Conservation (phyloP, 2,329 filamentous ascomycete genomes). For the Xylariaceae sp. region DNA sequence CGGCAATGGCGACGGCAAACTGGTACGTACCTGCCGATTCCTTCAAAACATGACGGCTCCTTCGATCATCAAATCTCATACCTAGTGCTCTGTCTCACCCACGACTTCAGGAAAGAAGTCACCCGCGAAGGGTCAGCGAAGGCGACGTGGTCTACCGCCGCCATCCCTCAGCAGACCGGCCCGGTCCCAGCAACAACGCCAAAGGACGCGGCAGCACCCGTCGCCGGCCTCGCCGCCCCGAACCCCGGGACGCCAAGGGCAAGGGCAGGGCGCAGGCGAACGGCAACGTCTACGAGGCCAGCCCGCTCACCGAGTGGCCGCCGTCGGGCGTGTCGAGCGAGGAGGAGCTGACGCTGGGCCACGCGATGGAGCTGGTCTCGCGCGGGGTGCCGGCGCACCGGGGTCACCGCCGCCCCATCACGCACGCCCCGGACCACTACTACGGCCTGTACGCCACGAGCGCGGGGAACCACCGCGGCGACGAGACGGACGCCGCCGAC, state of each 20-base stretch:
- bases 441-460: slow-evolving; percentile 52
- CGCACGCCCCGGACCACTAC: slow-evolving; percentile 51
- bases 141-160: slow-evolving; percentile 28
- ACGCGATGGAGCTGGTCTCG: slow-evolving; percentile 55
- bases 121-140: slow-evolving; percentile 29
- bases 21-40: slow-evolving; percentile 27
- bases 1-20: slow-evolving; percentile 27
- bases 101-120: slow-evolving; percentile 24
- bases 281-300: slow-evolving; percentile 24
- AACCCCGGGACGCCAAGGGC: slow-evolving; percentile 33
- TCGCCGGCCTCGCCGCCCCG: slow-evolving; percentile 38
- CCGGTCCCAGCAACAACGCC: slow-evolving; percentile 12
- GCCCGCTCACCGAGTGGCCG: slow-evolving; percentile 52
- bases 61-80: not conserved
- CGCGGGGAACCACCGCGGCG: slow-evolving; percentile 38
- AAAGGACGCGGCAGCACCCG: slow-evolving; percentile 26
- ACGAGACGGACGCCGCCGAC: slow-evolving; percentile 40
- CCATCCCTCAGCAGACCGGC: slow-evolving; percentile 15
- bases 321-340: slow-evolving; percentile 44
- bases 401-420: slow-evolving; percentile 49
- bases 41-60: too few relatives aligned
- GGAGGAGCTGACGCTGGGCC: slow-evolving; percentile 48
- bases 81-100: slow-evolving; percentile 13
- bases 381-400: slow-evolving; percentile 53
- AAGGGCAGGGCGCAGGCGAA: slow-evolving; percentile 33